A percentile compares a stretch with the other conserved stretches of the same genome.
Conservation (phyloP, 1,139 yeast genomes). For the Pneumocystis jirovecii region DNA sequence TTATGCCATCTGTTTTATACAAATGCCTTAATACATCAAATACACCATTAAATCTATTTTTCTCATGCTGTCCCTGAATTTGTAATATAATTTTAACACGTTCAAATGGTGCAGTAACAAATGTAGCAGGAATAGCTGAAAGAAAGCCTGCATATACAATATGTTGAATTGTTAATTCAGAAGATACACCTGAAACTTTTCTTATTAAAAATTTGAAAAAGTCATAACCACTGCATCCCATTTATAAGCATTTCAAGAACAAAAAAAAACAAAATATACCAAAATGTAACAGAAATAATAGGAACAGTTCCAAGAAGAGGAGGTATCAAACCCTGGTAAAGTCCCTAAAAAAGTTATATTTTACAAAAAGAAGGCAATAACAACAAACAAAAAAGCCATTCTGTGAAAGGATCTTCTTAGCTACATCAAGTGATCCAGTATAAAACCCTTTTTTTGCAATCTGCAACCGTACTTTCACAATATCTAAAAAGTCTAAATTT, state of each 20-base stretch:
- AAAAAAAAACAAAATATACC: conserved; percentile 34
- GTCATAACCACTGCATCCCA: conserved; percentile 51
- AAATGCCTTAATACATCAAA: conserved; percentile 52
- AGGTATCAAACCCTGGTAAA: conserved; percentile 77
- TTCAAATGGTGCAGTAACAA: conserved; percentile 93
- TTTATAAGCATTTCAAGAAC: conserved; percentile 23
- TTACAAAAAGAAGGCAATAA: background rate
- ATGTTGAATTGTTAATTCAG: conserved; percentile 45
- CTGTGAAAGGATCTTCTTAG: conserved; percentile 48
- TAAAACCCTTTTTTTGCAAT: conserved; percentile 40
- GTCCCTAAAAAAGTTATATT: conserved; percentile 30
- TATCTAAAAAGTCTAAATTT: conserved; percentile 66
- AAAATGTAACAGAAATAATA: conserved; percentile 93
- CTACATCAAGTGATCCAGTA: conserved; percentile 47
- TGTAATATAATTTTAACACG: conserved; percentile 90
- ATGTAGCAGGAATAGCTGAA: conserved; percentile 86
- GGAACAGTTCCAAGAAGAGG: conserved; percentile 94
- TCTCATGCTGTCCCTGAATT: conserved; percentile 42
- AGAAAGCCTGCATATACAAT: conserved; percentile 90
- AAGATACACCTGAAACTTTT: conserved; percentile 29
- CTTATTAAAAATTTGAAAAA: conserved; percentile 66
- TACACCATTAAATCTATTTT: conserved; percentile 33
- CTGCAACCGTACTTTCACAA: conserved; percentile 82
- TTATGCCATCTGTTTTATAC: conserved; percentile 66
- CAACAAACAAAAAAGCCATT: conserved; percentile 42